These are phyloP conservation scores for Graphilbum fragrans DNA, from an alignment of 2,329 filamentous ascomycete species.

Conservation along the genomic window DNA sequence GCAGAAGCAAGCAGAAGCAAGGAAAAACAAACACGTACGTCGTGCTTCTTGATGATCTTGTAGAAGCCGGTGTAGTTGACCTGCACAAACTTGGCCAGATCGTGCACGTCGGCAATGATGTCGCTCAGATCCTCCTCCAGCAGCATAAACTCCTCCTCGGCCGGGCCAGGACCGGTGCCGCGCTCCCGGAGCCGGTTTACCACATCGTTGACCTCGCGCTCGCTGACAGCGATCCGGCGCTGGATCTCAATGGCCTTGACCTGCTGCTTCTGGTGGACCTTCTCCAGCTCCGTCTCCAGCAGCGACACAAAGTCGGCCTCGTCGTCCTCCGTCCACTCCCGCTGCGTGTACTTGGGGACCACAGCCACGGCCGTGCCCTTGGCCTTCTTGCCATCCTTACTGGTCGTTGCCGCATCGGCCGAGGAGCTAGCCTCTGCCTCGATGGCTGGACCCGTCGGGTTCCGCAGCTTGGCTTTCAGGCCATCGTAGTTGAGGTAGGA, in stretches of 20 bases:
- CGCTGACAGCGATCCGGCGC: conserved; percentile 73
- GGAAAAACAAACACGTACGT: conserved; percentile 44
- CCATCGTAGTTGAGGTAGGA: conserved; percentile 98
- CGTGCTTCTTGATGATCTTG: conserved; percentile 99
- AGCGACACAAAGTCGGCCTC: conserved; percentile 78
- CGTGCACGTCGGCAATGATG: conserved; percentile 96
- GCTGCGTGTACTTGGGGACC: background rate
- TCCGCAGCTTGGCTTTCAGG: conserved; percentile 78
- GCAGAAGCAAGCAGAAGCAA: background rate
- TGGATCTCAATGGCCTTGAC: conserved; percentile 95
- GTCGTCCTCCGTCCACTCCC: conserved; percentile 78
- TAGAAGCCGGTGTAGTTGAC: conserved; percentile 98
- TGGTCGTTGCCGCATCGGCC: background rate
- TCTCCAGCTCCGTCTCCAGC: conserved; percentile 87
- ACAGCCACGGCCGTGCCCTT: conserved; percentile 19
- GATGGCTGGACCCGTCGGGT: conserved; percentile 40
- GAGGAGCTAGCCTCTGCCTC: conserved; percentile 13
- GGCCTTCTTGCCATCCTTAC: conserved; percentile 16
- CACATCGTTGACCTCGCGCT: conserved; percentile 82
- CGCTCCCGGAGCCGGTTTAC: conserved; percentile 60
- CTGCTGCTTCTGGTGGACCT: conserved; percentile 95
- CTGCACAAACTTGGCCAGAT: conserved; percentile 95
- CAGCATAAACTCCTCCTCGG: conserved; percentile 86
- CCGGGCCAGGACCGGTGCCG: conserved; percentile 46
- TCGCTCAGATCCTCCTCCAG: conserved; percentile 93